Base-by-base conservation (phyloP, 345 rosid genomes). In the Turritis glabra region DNA sequence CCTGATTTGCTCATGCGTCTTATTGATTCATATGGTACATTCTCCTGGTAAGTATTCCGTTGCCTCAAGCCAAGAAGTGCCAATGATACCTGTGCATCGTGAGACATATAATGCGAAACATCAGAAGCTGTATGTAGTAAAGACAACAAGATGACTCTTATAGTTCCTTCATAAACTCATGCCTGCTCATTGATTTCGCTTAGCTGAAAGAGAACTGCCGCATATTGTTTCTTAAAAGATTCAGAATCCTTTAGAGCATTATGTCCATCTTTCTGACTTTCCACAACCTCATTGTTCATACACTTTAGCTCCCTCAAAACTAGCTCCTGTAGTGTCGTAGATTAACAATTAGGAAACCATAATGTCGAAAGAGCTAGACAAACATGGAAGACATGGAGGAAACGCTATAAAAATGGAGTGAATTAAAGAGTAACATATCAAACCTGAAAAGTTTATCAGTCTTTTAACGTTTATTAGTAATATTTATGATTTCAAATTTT, bases 181-280 rank as follows among this genome's bases (percentile, higher is more conserved):
- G 76, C 96, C 90, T 88, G 90, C 55, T 88, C 96, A 79, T 90
- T 90, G 67, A 87, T 68, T 80, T 88, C 90, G 30, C 87, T 88
- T 68, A 90, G 79, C 85, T 76, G 89, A 25, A 85, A 77, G 71
- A 90, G 80, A 68, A 90, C 84, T 37, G 96, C 91, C 66, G 93
- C 96, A 79, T 90, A 88, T 64, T 88, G 88, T 82, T 88, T 90
- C 85, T 84, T 87, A 73, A 88, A 88, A 71, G 80, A 72, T 77
- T 88, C 91, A 44, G 90, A 86, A 67, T 84, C 90, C 82, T 85
- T 87, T 13, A 84, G 67, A 53, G 84, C 71, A 64, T 76, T 82
- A 70, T 83, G 79, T 41, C 84, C 86, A 53, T 76, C 85, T 51
- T 84, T 87, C 78, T 87, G 89, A 73, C 80, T 84, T 81, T 85